Evolutionary conservation across 345 rosid genomes (phyloP).

Genomic region (Psidium guajava): DNA sequence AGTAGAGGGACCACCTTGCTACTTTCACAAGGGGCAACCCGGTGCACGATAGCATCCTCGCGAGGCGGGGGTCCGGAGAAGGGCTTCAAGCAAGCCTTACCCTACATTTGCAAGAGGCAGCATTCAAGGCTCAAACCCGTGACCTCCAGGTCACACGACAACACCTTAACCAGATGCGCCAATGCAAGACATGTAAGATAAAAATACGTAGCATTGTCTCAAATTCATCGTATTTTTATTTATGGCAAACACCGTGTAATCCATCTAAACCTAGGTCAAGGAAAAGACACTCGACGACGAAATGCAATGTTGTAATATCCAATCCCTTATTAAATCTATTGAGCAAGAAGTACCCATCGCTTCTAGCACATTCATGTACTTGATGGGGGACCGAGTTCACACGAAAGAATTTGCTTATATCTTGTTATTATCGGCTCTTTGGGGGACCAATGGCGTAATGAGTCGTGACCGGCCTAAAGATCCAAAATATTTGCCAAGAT

Average conservation of each 20-base stretch:
- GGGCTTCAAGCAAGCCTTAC: too few species aligned
- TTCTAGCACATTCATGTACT: not conserved
- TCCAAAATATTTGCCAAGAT: not conserved
- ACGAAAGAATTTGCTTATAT: not conserved
- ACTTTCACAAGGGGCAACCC: constrained; percentile 26
- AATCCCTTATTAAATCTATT: not conserved
- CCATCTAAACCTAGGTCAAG: not conserved
- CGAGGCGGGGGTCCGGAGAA: too few species aligned
- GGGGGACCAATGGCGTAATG: not conserved
- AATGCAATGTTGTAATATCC: not conserved
- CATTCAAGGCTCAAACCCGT: too few species aligned
- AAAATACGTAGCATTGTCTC: not conserved
- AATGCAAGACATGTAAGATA: not conserved
- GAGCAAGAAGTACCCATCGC: not conserved
- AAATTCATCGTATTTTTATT: not conserved
- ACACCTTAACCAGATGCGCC: too few species aligned
- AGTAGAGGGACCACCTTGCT: constrained; percentile 68
- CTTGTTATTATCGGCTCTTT: not conserved
- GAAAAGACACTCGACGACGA: not conserved
- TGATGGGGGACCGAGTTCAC: not conserved
- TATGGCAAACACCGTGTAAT: not conserved
- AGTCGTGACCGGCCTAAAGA: not conserved
- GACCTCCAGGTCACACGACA: too few species aligned
- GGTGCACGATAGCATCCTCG: too few species aligned
- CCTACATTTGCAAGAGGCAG: too few species aligned